Evolutionary conservation across 805 yeast species (phyloP).

Genomic region (Kregervanrija delftensis): DNA sequence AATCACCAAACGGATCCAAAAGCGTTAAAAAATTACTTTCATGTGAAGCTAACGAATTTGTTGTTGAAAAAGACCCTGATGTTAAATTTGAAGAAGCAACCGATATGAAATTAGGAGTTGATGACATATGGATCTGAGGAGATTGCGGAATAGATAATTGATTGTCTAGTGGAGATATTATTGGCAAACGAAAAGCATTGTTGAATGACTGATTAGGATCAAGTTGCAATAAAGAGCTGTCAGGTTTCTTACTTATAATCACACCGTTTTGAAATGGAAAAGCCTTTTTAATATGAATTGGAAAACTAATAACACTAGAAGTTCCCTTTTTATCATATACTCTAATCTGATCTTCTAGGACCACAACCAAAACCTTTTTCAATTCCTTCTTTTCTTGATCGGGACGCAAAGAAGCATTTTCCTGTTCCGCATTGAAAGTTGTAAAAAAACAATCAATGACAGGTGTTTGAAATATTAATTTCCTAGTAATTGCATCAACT

Average conservation of each 20-base stretch:
- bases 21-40: conserved; percentile 50
- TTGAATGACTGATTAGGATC: too few species aligned
- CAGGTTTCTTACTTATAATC: conserved; percentile 29
- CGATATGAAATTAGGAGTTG: background rate
- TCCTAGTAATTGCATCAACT: conserved; percentile 44
- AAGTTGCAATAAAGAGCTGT: conserved; percentile 3
- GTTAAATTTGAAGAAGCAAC: conserved; percentile 10
- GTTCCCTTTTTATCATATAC: conserved; percentile 58
- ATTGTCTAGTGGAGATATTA: background rate
- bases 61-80: conserved; percentile 2
- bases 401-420: background rate
- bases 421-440: conserved; percentile 31
- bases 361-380: conserved; percentile 40
- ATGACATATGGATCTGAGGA: too few species aligned
- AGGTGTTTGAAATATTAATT: conserved; percentile 41
- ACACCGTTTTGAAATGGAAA: conserved; percentile 65
- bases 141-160: background rate
- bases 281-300: conserved; percentile 56
- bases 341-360: conserved; percentile 53
- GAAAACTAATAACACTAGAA: conserved; percentile 55
- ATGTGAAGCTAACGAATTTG: background rate
- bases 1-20: conserved; percentile 67
- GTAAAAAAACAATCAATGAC: conserved; percentile 60
- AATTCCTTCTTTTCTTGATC: background rate
- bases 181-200: too few species aligned